These are phyloP conservation scores for Hemileccinum rubropunctum DNA, from an alignment of 768 basidiomycete species.

Conservation along the genomic window DNA sequence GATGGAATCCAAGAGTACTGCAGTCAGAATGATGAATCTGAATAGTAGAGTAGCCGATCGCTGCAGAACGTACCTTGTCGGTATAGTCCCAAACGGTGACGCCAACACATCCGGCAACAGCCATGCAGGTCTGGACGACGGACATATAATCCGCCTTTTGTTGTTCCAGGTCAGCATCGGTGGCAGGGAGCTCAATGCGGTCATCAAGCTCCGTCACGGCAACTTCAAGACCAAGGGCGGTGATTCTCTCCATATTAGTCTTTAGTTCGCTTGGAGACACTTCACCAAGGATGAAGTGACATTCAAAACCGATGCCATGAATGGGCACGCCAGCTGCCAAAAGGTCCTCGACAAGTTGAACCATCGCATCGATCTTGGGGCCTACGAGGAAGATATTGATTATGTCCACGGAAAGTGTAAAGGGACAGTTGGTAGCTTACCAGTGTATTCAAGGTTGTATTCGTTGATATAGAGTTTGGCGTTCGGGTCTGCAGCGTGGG, in stretches of 20 bases:
- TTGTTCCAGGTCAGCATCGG: slow-evolving; percentile 45
- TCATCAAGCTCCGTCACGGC: slow-evolving; percentile 71
- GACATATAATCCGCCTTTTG: slow-evolving; percentile 57
- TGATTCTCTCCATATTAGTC: slow-evolving; percentile 49
- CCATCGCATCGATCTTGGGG: slow-evolving; percentile 44
- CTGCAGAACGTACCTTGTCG: slow-evolving; percentile 25
- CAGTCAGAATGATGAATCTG: neutral
- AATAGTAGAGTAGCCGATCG: slow-evolving; percentile 19
- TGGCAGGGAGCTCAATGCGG: slow-evolving; percentile 52
- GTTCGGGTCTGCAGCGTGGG: slow-evolving; percentile 28
- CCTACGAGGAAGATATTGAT: neutral
- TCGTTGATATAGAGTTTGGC: slow-evolving; percentile 36
- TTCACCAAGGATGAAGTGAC: slow-evolving; percentile 57
- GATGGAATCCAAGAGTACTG: slow-evolving; percentile 18
- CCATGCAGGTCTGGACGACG: slow-evolving; percentile 54
- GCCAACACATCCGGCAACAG: slow-evolving; percentile 34
- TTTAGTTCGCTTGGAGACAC: slow-evolving; percentile 46
- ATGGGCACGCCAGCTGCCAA: slow-evolving; percentile 48
- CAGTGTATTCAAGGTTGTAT: slow-evolving; percentile 24
- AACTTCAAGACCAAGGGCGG: slow-evolving; percentile 61
- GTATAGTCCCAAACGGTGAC: slow-evolving; percentile 43
- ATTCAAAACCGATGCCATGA: slow-evolving; percentile 61
- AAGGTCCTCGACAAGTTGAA: slow-evolving; percentile 49
- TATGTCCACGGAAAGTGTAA: neutral
- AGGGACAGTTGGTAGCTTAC: slow-evolving; percentile 12